Evolutionary conservation across 495 filamentous ascomycete species (phyloP), one percentile per base, ranked within the genome.

Genomic region (Hypoxylon cercidicola): DNA sequence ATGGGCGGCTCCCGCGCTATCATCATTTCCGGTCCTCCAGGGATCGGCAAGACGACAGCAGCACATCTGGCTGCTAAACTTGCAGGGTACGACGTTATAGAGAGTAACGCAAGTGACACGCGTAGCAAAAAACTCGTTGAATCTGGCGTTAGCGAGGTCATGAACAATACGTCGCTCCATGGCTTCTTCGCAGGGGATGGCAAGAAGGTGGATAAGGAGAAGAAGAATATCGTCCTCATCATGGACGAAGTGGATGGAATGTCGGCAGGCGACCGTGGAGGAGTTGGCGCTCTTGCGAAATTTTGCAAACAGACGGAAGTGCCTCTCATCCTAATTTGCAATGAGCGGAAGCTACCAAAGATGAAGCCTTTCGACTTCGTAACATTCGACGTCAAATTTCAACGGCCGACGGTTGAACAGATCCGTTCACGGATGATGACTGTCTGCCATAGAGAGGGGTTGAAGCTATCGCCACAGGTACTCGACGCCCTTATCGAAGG

Each of bases 201-300:
- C 37, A 89, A 93, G 78, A 85, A 90, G 57, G 88, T 96, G 4
- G 88, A 97, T 52, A 78, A 79, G 25, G 82, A 81, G 18, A 98
- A 93, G 77, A 94, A 93, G 79, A 97, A 96, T 60, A 85, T 97
- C 21, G 91, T 97, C 8, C 80, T 99, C 11, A 90, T 99, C 79
- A 97, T 99, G 96, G 95, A 99, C 68, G 95, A 99, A 75, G 95
- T 99, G 5, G 95, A 99, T 71, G 95, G 95, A 32, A 99, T 99
- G 95, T 97, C 93, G 45, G 93, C 93, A 40, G 95, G 95, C 68
- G 95, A 99, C 74, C 88, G 95, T 41, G 95, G 95, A 64, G 95
- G 95, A 72, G 96, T 99, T 39, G 95, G 93, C 18, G 94, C 96
- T 30, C 82, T 99, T 35, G 94, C 95, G 47, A 89, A 93, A 46